phyloP scores from a whole-genome alignment of 1,284 basidiomycete species.

The Limonomyces culmigenus region DNA sequence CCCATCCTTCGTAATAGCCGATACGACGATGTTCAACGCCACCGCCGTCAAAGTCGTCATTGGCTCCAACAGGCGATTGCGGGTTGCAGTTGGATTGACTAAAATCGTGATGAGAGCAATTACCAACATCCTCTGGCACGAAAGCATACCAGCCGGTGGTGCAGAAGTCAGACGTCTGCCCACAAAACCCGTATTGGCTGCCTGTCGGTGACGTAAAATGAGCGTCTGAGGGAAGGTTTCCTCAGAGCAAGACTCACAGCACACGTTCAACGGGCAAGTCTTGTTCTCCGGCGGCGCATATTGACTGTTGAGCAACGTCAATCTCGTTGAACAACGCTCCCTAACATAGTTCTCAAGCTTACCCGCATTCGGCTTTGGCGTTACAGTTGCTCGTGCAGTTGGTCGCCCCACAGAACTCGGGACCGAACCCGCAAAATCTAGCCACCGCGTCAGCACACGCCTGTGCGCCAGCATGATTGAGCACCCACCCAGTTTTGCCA shows the following conservation, averaged over 20 bases:
- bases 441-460: no score
- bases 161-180: no score
- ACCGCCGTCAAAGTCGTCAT: no score
- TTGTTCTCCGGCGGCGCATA: background rate
- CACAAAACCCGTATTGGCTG: background rate
- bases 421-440: no score
- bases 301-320: no score
- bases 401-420: background rate
- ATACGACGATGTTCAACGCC: background rate
- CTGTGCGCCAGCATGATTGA: no score
- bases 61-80: background rate
- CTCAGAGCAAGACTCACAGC: background rate
- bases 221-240: background rate
- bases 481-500: background rate
- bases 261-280: background rate
- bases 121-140: background rate
- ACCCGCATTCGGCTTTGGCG: background rate
- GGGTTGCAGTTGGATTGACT: background rate
- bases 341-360: no score
- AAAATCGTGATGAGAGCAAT: background rate
- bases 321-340: no score
- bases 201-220: no score
- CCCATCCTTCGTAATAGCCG: background rate
- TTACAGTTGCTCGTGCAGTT: background rate
- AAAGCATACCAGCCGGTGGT: no score